These are phyloP conservation scores for Benincasa hispida DNA, from an alignment of 306 rosid genomes.

Conservation along the genomic window DNA sequence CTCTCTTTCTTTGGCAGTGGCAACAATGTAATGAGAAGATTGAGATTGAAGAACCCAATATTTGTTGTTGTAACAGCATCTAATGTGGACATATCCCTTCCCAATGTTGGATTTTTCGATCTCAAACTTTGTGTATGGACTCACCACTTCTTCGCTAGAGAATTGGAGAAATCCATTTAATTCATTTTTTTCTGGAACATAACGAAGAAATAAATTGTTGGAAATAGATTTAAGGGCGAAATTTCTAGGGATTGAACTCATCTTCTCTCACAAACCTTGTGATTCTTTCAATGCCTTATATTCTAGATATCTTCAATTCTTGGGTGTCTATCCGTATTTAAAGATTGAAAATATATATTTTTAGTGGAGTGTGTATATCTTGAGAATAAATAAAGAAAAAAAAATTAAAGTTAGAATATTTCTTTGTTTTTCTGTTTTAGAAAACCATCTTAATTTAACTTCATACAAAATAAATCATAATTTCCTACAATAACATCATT, in stretches of 20 bases:
- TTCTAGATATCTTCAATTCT: too few species aligned
- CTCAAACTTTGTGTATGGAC: background rate
- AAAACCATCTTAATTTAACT: too few species aligned
- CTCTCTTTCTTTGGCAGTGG: background rate
- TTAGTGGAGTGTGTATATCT: too few species aligned
- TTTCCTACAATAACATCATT: too few species aligned
- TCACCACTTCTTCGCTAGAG: background rate
- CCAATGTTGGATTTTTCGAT: background rate
- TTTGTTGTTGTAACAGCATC: constrained; percentile 15
- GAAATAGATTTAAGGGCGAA: background rate
- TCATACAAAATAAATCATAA: too few species aligned
- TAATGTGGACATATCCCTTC: background rate
- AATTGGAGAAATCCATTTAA: background rate
- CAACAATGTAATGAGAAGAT: background rate
- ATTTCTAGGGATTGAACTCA: background rate
- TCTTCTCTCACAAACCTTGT: background rate
- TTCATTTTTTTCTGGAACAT: background rate
- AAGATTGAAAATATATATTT: too few species aligned
- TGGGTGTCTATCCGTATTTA: background rate
- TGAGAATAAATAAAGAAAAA: too few species aligned
- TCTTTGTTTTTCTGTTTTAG: too few species aligned
- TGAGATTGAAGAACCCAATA: background rate
- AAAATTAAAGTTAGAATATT: too few species aligned
- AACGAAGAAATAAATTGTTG: background rate
- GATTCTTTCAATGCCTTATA: background rate